Evolutionary conservation across 768 basidiomycete genomes (phyloP).

Genomic region (Tubosaeta sp.): DNA sequence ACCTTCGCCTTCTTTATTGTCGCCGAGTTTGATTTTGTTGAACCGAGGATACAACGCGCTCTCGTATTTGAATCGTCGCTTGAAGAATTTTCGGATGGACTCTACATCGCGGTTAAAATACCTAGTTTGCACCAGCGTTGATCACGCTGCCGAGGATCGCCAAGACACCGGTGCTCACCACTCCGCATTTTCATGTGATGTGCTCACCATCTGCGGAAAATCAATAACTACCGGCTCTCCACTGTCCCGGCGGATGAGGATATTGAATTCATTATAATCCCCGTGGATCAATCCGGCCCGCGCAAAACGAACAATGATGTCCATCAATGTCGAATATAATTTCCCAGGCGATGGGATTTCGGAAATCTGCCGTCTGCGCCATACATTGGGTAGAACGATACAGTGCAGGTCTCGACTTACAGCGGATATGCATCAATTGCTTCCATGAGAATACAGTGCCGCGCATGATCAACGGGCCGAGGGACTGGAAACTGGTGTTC

Average conservation of each 20-base stretch:
- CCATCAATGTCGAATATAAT: slow-evolving; percentile 91
- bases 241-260: slow-evolving; percentile 76
- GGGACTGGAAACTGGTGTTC: slow-evolving; percentile 94
- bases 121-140: slow-evolving; percentile 42
- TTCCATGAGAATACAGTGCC: slow-evolving; percentile 96
- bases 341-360: slow-evolving; percentile 82
- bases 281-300: slow-evolving; percentile 95
- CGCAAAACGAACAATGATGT: slow-evolving; percentile 92
- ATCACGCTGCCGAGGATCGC: slow-evolving; percentile 9
- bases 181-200: slow-evolving; percentile 94
- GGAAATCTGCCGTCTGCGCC: slow-evolving; percentile 75
- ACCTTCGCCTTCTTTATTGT: slow-evolving; percentile 38
- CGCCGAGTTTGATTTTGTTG: slow-evolving; percentile 37
- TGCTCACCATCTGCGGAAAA: slow-evolving; percentile 99
- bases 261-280: slow-evolving; percentile 99
- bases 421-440: slow-evolving; percentile 92
- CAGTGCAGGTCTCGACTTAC: slow-evolving; percentile 43
- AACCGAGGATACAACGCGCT: slow-evolving; percentile 86
- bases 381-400: slow-evolving; percentile 1
- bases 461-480: slow-evolving; percentile 86
- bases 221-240: slow-evolving; percentile 90
- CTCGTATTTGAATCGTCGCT: slow-evolving; percentile 88
- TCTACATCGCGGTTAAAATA: slow-evolving; percentile 99
- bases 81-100: slow-evolving; percentile 92
- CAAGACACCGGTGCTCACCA: slow-evolving; percentile 50